phyloP scores from a whole-genome alignment of 345 rosid genomes.

The Populus davidiana region DNA sequence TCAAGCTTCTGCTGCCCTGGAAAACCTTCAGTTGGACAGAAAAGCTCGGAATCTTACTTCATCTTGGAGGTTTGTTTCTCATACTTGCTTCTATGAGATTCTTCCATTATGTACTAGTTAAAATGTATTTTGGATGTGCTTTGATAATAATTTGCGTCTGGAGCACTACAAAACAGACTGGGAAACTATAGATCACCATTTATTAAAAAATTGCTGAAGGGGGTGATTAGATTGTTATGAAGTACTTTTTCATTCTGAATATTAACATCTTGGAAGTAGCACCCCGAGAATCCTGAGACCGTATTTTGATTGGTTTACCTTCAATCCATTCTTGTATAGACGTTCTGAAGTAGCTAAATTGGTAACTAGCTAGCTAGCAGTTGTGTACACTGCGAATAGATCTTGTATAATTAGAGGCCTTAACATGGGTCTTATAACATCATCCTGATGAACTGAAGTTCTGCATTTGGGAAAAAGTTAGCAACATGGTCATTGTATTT shows the following conservation, averaged over 20 bases:
- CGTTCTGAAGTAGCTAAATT: not conserved
- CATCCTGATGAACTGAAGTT: not conserved
- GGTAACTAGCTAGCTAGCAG: not conserved
- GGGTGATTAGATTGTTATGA: not conserved
- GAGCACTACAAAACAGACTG: not conserved
- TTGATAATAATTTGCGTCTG: not conserved
- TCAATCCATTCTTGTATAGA: not conserved
- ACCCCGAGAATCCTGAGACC: not conserved
- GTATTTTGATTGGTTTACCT: not conserved
- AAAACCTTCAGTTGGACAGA: slow-evolving; percentile 92
- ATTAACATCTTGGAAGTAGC: not conserved
- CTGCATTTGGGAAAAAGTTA: not conserved
- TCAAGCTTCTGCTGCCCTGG: slow-evolving; percentile 76
- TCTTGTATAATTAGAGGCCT: not conserved
- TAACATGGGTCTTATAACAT: not conserved
- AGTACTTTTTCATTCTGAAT: not conserved
- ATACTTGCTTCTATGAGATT: not conserved
- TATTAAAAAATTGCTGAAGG: not conserved
- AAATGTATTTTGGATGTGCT: not conserved
- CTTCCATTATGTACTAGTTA: not conserved
- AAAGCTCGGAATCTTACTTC: slow-evolving; percentile 80
- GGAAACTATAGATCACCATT: not conserved
- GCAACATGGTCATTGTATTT: not conserved
- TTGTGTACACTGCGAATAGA: not conserved
- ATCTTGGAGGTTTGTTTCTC: slow-evolving; percentile 76